A percentile compares a stretch with the other conserved stretches of the same genome.
Conservation (phyloP, 345 rosid genomes). For the Eucalyptus curtisii region DNA sequence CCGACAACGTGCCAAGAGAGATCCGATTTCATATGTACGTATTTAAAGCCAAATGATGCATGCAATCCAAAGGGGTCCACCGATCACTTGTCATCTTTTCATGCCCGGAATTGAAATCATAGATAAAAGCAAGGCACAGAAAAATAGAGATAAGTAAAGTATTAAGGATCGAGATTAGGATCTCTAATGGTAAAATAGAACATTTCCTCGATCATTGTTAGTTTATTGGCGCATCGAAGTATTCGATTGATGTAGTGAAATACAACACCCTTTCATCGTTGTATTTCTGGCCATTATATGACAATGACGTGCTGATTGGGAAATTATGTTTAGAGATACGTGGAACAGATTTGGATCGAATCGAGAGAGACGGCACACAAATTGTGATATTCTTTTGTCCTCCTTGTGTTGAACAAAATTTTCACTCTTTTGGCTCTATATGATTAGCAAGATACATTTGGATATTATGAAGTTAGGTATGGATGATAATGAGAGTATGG, state of each 20-base stretch:
- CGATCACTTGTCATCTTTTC: not conserved
- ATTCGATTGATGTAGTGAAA: not conserved
- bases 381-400: not conserved
- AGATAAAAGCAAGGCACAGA: not conserved
- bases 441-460: not conserved
- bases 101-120: not conserved
- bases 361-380: not conserved
- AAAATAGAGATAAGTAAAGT: not conserved
- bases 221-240: not conserved
- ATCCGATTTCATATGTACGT: not conserved
- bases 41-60: not conserved
- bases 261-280: not conserved
- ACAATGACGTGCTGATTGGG: fast-evolving
- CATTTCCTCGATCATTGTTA: not conserved
- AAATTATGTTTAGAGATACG: not conserved
- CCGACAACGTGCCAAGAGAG: not conserved
- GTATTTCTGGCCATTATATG: not conserved
- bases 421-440: not conserved
- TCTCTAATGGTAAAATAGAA: too few species aligned
- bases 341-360: fast-evolving
- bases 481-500: not conserved
- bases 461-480: not conserved
- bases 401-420: not conserved
- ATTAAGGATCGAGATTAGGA: too few species aligned
- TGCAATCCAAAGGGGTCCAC: not conserved